phyloP scores from a whole-genome alignment of 345 rosid genomes.

The Schrenkiella parvula region DNA sequence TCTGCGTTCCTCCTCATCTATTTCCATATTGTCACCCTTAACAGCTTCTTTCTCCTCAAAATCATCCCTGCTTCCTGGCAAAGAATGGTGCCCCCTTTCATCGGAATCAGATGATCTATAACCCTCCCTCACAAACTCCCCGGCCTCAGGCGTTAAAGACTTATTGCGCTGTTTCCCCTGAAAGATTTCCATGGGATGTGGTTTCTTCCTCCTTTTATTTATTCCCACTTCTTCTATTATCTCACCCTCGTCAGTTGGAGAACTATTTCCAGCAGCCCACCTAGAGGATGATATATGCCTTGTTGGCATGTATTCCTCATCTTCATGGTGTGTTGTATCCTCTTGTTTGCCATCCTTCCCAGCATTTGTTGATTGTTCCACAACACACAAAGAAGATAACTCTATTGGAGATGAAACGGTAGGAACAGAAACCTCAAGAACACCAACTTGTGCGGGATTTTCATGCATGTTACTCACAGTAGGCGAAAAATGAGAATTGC shows the following conservation, averaged over 20 bases:
- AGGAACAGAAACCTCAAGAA: constrained; percentile 31
- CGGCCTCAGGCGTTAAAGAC: constrained; percentile 62
- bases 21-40: constrained; percentile 69
- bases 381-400: constrained; percentile 33
- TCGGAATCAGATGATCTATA: constrained; percentile 66
- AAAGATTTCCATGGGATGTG: constrained; percentile 34
- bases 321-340: constrained; percentile 42
- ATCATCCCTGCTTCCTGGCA: constrained; percentile 55
- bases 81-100: constrained; percentile 44
- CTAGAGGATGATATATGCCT: constrained; percentile 90
- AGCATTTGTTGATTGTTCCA: constrained; percentile 38
- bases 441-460: constrained; percentile 34
- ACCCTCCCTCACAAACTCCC: constrained; percentile 52
- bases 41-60: constrained; percentile 46
- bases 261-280: constrained; percentile 87
- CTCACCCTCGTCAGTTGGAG: constrained; percentile 91
- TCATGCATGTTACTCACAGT: constrained; percentile 29
- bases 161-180: constrained; percentile 40
- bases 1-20: constrained; percentile 46
- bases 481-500: constrained; percentile 39
- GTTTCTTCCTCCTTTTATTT: constrained; percentile 62
- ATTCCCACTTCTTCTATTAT: constrained; percentile 62
- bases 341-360: constrained; percentile 34
- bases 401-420: constrained; percentile 38
- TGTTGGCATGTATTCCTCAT: constrained; percentile 67